These are phyloP conservation scores for Fusarium nygamai DNA, from an alignment of 2,329 filamentous ascomycete species.

Conservation along the genomic window DNA sequence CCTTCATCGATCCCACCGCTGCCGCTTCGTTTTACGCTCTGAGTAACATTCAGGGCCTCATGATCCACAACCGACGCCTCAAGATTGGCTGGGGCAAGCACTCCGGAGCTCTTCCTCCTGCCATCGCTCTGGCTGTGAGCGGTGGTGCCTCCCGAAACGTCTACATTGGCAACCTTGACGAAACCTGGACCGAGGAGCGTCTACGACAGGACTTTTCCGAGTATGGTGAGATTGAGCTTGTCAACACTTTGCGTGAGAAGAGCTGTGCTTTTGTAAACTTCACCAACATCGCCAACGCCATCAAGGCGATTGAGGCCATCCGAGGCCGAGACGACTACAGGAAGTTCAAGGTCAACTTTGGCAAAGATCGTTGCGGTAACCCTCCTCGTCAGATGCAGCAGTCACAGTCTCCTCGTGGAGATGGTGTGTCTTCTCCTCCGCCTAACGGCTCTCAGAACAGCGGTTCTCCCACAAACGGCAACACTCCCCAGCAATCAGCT, in stretches of 20 bases:
- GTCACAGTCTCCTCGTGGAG: conserved; percentile 72
- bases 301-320: conserved; percentile 98
- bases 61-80: conserved; percentile 97
- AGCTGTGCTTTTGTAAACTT: conserved; percentile 99
- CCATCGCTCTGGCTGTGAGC: conserved; percentile 94
- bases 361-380: conserved; percentile 98
- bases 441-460: conserved; percentile 70
- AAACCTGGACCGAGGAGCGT: conserved; percentile 96
- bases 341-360: conserved; percentile 99
- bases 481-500: conserved; percentile 71
- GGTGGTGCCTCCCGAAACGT: conserved; percentile 98
- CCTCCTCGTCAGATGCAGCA: conserved; percentile 86
- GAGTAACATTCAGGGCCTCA: conserved; percentile 95
- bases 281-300: conserved; percentile 99
- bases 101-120: conserved; percentile 93
- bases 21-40: conserved; percentile 97
- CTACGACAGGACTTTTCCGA: conserved; percentile 96
- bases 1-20: conserved; percentile 97
- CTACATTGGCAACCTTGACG: conserved; percentile 96
- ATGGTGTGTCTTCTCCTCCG: conserved; percentile 66
- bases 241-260: conserved; percentile 97
- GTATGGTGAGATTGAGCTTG: conserved; percentile 96
- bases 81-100: conserved; percentile 99
- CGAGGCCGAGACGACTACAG: conserved; percentile 95
- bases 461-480: conserved; percentile 63